phyloP scores from a whole-genome alignment of 192 early-diverging fungal species.

The Glomus cerebriforme region DNA sequence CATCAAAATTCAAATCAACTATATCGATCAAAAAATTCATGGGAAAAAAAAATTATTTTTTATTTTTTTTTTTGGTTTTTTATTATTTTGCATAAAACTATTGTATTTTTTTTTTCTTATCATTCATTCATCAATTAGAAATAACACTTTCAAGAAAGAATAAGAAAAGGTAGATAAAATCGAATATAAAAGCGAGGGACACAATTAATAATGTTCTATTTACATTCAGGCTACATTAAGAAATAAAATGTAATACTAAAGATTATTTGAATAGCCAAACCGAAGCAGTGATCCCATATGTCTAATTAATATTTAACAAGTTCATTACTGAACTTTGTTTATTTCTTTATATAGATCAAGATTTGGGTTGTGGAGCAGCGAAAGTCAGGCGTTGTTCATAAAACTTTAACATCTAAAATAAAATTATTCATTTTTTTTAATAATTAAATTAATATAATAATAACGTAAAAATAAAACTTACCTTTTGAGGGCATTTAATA shows the following conservation, averaged over 20 bases:
- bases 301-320: neutral
- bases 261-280: neutral
- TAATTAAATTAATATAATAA: neutral
- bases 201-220: slow-evolving; percentile 14
- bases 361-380: slow-evolving; percentile 8
- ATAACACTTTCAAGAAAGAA: neutral
- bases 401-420: slow-evolving; percentile 30
- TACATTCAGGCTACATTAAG: neutral
- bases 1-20: no score
- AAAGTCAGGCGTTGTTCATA: slow-evolving; percentile 35
- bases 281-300: neutral
- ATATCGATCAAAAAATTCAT: neutral
- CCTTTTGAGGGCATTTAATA: slow-evolving; percentile 29
- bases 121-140: neutral
- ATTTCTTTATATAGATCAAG: neutral
- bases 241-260: neutral
- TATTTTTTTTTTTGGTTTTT: neutral
- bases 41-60: neutral
- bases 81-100: neutral
- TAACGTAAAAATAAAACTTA: neutral
- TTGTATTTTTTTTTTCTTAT: neutral
- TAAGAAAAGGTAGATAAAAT: neutral
- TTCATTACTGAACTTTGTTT: neutral
- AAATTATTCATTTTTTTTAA: no score
- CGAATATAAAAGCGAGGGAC: neutral